Evolutionary conservation across 1,139 yeast genomes (phyloP), one percentile per base, ranked within the genome.

Genomic region (Candida labiduridarum): DNA sequence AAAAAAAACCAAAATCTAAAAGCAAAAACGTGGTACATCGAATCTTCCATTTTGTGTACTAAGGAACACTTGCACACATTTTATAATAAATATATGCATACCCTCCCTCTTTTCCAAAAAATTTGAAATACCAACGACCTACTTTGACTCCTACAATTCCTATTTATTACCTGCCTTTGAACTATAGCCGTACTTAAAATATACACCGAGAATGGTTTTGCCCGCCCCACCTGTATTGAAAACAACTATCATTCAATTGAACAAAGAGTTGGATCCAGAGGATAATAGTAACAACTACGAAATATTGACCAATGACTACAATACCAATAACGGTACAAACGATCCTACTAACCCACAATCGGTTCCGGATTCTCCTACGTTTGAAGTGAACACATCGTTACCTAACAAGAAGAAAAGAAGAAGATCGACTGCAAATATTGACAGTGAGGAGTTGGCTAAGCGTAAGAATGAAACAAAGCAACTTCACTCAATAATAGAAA

Each of bases 401-500:
- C 55, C 59, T 10, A 49, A 58, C 45, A 64, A 78, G 65, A 72
- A 77, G 67, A 75, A 74, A 64, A 66, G 81, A 61, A 64, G 83
- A 65, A 67, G 83, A 58, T 71, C 79, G 2, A 72, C 76, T 4
- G 74, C 76, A 4, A 67, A 75, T 35, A 65, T 74, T 8, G 80
- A 80, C 43, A 74, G 79, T 27, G 81, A 80, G 49, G 87, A 83
- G 58, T 61, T 80, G 47, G 84, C 81, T 43, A 76, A 77, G 58
- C 69, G 86, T 44, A 77, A 78, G 53, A 72, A 76, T 52, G 89
- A 86, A 56, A 87, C 70, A 65, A 76, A 75, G 55, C 80, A 76
- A 59, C 84, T 89, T 31, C 96, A 89, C 65, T 84, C 90, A 7
- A 85, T 87, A 44, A 89, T 89, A 55, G 96, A 89, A 63, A 86